Evolutionary conservation across 192 early-diverging fungal species (phyloP), one percentile per base, ranked within the genome.

Genomic region (Pilaira anomala): DNA sequence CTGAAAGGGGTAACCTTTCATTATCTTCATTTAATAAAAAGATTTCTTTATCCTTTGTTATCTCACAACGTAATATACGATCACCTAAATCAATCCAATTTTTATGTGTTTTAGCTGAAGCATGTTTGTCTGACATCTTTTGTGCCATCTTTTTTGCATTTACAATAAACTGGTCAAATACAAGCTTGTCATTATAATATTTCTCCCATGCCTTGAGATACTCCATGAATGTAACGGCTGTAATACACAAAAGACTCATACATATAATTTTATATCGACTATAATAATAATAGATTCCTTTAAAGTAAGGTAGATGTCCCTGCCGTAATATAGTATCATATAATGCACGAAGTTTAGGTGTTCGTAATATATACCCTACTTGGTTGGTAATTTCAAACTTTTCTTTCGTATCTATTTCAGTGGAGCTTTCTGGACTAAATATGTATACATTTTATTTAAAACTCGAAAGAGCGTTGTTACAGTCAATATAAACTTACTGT

Each of bases 61-160:
- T 55, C 30, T 55, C 53, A 55, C 53, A 55, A 18, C 28, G 28
- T 19, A 55, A 33, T n/a, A 55, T 28, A 4, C 53, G 26, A 36
- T 55, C 53, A 2, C 53, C 53, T 11, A 55, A 55, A 19, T 55
- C 53, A 30, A 55, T 55, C 28, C 28, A 55, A 19, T 19, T 55
- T 2, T 55, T 55, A 29, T 55, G 53, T 3, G 53, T 55, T 30
- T 33, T 55, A 33, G 53, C 53, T 1, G 53, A 7, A 11, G 53
- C n/a, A 55, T 55, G 53, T 11, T 33, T 55, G 19, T 55, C 53
- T 7, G 53, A 55, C 11, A 55, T 30, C n/a, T 30, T 26, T 9
- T 26, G 18, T 0, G 53, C 53, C 53, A 55, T 55, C 7, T 28
- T 30, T 29, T 55, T 16, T 19, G 53, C 53, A 36, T 55, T 55